Percentiles rank a stretch among this genome's conserved stretches.
Conservation (phyloP, 345 rosid species). For the sweet orange (Citrus sinensis) region DNA sequence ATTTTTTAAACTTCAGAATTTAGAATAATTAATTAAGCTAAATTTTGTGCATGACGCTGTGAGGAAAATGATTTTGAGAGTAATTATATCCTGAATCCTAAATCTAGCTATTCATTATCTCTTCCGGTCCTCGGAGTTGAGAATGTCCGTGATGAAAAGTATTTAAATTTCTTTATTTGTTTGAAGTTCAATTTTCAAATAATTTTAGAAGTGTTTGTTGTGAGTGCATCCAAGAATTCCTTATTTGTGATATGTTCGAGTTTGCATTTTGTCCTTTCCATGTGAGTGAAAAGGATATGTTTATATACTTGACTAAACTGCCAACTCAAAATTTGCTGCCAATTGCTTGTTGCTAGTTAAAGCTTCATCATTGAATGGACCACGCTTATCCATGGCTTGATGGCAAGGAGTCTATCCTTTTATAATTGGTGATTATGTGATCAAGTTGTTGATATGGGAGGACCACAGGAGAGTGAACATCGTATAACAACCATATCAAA, state of each 20-base stretch:
- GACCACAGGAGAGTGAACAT: slow-evolving; percentile 1
- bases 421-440: not conserved
- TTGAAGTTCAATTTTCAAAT: not conserved
- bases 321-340: slow-evolving; percentile 12
- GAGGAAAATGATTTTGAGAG: not conserved
- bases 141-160: too few relatives aligned
- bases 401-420: not conserved
- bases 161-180: not conserved
- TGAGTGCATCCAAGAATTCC: not conserved
- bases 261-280: not conserved
- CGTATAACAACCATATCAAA: not conserved
- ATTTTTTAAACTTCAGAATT: too few relatives aligned
- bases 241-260: not conserved
- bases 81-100: too few relatives aligned
- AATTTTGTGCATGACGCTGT: not conserved
- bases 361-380: slow-evolving; percentile 2
- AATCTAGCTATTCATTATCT: too few relatives aligned
- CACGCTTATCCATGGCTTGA: slow-evolving; percentile 4
- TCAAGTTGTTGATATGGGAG: not conserved
- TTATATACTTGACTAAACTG: not conserved
- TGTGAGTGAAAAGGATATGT: not conserved
- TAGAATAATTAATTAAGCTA: not conserved
- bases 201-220: not conserved
- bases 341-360: slow-evolving; percentile 1
- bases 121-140: too few relatives aligned